Evolutionary conservation across 2,329 filamentous ascomycete genomes (phyloP), one percentile per base, ranked within the genome.

Genomic region (Botrytis hyacinthi): DNA sequence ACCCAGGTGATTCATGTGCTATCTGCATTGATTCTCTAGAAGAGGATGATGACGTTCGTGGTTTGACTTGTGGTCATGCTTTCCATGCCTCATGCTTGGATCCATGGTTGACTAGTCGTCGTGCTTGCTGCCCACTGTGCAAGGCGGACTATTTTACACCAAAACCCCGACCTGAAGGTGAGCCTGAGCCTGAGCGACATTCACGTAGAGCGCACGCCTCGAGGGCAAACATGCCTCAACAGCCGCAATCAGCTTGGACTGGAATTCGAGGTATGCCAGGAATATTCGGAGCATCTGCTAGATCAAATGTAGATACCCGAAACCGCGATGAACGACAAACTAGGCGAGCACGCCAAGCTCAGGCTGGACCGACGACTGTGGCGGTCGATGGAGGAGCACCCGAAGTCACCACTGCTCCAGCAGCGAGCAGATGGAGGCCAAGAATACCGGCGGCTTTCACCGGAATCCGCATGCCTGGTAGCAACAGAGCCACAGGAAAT

Each of bases 71-170:
- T 80, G 96, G 96, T n/a, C 96, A 99, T 82, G 95, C 95, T 71
- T 99, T 98, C 88, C 96, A 99, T 82, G 95, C 94, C 69, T 93
- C 92, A 57, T 99, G 96, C 81, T 89, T 99, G 67, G 96, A 99
- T 79, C 96, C 96, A 18, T 99, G 96, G 96, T 85, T 99, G 76
- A 99, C 96, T 16, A 95, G 93, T 80, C 90, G 96, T 76, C 91
- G 95, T 77, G 96, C 96, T 40, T 98, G 95, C 85, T 99, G 96
- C 82, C 96, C 96, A 9, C 90, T 99, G 10, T 99, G 96, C 86
- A 99, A 99, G 84, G 93, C 95, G 59, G 96, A 99, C 81, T 99
- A 98, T 82, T 98, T 97, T 82, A 91, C 94, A 4, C 95, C 96
- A 0, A 98, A 98, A 83, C 93, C 94, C 69, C 92, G 94, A 26